Conservation (phyloP, 1,284 basidiomycete genomes). For the Psilocybe mexicana region DNA sequence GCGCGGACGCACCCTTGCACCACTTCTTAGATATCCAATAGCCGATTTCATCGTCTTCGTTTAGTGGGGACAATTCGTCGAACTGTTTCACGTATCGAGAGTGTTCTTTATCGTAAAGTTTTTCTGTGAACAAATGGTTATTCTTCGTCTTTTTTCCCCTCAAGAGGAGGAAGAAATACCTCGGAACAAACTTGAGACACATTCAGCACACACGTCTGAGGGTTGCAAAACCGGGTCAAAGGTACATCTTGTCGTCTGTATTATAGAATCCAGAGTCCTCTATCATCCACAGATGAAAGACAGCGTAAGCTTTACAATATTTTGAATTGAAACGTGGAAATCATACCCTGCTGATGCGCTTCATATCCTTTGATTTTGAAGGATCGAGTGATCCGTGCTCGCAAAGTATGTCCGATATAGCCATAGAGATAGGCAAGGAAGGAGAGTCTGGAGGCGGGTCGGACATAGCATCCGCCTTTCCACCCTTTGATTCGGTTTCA, state of each 20-base stretch:
- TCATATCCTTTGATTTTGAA: conserved; percentile 57
- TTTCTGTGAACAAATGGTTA: conserved; percentile 44
- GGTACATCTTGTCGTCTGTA: conserved; percentile 42
- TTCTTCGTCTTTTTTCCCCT: conserved; percentile 3
- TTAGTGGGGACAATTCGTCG: conserved; percentile 47
- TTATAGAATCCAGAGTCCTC: conserved; percentile 52
- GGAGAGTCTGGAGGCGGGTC: background rate
- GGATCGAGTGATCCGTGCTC: conserved; percentile 61
- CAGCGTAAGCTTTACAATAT: background rate
- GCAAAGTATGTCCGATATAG: conserved; percentile 53
- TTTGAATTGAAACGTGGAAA: background rate
- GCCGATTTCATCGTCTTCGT: conserved; percentile 43
- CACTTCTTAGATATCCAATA: conserved; percentile 79
- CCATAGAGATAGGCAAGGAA: conserved; percentile 11
- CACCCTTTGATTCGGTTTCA: background rate
- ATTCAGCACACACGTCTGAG: conserved; percentile 60
- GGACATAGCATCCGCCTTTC: background rate
- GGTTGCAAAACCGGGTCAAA: conserved; percentile 49
- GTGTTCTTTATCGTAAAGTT: conserved; percentile 66
- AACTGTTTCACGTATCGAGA: conserved; percentile 58
- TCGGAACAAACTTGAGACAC: conserved; percentile 57
- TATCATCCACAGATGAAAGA: conserved; percentile 25
- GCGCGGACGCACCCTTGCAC: conserved; percentile 59
- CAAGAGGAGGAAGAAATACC: conserved; percentile 40
- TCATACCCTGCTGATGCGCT: conserved; percentile 56